Evolutionary conservation across 352 stramenopile genomes (phyloP), one percentile per base, ranked within the genome.

Genomic region (Pythium monospermum): DNA sequence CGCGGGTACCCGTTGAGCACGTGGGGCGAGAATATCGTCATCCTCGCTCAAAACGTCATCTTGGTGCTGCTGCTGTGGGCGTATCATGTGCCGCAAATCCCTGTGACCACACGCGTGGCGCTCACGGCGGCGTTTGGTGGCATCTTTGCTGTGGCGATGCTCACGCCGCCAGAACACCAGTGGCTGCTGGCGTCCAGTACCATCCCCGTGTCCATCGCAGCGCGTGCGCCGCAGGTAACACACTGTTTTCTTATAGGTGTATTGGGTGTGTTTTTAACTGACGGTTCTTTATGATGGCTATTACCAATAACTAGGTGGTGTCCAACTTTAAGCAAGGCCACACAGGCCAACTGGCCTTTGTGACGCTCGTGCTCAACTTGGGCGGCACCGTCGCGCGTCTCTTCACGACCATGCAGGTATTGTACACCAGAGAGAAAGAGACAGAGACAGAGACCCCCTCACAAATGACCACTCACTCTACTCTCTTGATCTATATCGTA

Each of bases 251-350:
- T 35, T 35, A 35, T 35, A 15, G 15, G 7, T 35, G 8, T 35
- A 35, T 35, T 35, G 30, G 8, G 8, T 7, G 8, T 25, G 45
- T 36, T 3, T 28, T 44, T 43, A 21, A 43, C 37, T 22, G 18
- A 26, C 38, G 23, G 6, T 2, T 32, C 31, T 16, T 3, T 31
- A 22, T 22, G 6, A 35, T 30, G 30, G 25, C 27, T 63, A 25
- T 57, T n/a, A n/a, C n/a, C n/a, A n/a, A n/a, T n/a, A n/a, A n/a
- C n/a, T n/a, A 91, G 81, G 83, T 93, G 37, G 41, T 90, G 30
- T 83, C 83, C 23, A 95, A 95, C 68, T 93, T 92, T 54, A 88
- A 92, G 53, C 83, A 95, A 53, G 81, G 82, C 11, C 85, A 95
- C 65, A 95, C 85, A 33, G 85, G 85, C n/a, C 85, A 95, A 57